Conservation (phyloP, 139 green algal species). For the Coelastrella sp. region DNA sequence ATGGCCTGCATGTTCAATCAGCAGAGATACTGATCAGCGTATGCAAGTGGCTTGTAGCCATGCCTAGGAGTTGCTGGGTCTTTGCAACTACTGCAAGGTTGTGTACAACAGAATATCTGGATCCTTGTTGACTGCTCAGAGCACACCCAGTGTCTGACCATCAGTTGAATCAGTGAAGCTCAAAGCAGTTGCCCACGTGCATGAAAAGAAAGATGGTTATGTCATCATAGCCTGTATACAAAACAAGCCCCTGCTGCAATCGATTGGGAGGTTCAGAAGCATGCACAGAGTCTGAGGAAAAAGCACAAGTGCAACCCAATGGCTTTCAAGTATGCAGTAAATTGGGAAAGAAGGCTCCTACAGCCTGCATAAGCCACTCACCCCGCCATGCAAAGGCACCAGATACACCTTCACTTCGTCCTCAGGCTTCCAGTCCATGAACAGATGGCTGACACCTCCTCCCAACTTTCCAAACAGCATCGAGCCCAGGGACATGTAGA, state of each 20-base stretch:
- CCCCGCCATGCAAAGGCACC: conserved; percentile 66
- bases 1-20: background rate
- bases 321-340: no score
- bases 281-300: no score
- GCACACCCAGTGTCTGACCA: conserved; percentile 51
- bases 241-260: no score
- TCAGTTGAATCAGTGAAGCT: conserved; percentile 55
- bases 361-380: conserved; percentile 14
- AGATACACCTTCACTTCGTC: conserved; percentile 73
- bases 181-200: conserved; percentile 82
- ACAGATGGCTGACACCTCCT: conserved; percentile 55
- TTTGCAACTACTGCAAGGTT: no score
- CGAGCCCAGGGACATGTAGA: conserved; percentile 20
- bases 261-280: no score
- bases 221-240: background rate
- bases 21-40: background rate
- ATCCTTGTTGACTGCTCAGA: conserved; percentile 76
- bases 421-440: conserved; percentile 82
- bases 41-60: no score
- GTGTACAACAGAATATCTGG: no score
- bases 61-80: no score
- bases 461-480: background rate
- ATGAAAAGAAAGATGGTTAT: no score
- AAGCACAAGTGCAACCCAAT: no score
- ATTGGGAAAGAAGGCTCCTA: no score